Percentiles rank a stretch among this genome's conserved stretches.
Conservation (phyloP, 345 rosid genomes). For the Cardamine occulta region DNA sequence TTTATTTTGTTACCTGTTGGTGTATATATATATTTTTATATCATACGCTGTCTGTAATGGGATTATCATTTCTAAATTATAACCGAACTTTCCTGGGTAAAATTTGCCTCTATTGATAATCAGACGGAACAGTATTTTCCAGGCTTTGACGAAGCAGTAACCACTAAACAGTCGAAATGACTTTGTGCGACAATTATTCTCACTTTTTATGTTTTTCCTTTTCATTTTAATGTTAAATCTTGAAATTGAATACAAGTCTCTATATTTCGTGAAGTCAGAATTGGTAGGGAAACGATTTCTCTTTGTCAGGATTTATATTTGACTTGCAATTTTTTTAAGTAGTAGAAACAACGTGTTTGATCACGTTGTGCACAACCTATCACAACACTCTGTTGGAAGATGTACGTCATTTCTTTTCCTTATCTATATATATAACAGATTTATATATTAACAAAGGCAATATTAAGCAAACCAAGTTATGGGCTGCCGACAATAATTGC, state of each 20-base stretch:
- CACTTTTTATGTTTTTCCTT: conserved; percentile 13
- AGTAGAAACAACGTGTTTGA: conserved; percentile 35
- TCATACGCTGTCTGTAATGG: background rate
- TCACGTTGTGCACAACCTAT: conserved; percentile 39
- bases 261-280: conserved; percentile 20
- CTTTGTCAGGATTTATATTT: too few species aligned
- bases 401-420: conserved; percentile 9
- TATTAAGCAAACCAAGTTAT: conserved; percentile 31
- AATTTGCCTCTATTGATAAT: background rate
- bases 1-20: background rate
- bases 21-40: background rate
- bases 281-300: background rate
- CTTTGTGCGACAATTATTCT: conserved; percentile 41
- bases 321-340: conserved; percentile 19
- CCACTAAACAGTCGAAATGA: conserved; percentile 1
- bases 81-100: background rate
- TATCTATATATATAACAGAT: background rate
- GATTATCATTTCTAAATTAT: conserved; percentile 18
- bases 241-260: conserved; percentile 4
- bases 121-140: background rate
- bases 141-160: conserved; percentile 24
- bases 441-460: background rate
- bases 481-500: conserved; percentile 37
- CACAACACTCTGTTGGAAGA: conserved; percentile 28
- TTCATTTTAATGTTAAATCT: background rate